Conservation (phyloP, 1,139 yeast genomes). For the Blastobotrys persicus region DNA sequence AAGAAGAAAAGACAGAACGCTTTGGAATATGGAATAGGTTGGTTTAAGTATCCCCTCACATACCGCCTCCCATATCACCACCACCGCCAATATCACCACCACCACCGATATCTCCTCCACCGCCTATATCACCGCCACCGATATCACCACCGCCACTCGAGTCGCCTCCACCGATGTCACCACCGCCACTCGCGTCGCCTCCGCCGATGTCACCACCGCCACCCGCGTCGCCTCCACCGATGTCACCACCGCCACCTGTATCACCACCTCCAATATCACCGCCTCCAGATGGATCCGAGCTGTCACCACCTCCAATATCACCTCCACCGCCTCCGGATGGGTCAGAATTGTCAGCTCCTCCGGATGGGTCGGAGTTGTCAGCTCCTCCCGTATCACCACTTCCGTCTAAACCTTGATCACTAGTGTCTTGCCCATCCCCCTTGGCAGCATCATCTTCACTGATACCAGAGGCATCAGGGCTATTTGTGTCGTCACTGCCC, state of each 20-base stretch:
- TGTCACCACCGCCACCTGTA: background rate
- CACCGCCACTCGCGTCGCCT: background rate
- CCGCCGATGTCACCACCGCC: constrained; percentile 1
- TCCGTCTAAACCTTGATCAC: too few relatives aligned
- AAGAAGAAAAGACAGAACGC: background rate
- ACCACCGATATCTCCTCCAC: background rate
- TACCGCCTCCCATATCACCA: constrained; percentile 2
- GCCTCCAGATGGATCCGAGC: background rate
- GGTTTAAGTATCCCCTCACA: background rate
- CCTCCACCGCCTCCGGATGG: background rate
- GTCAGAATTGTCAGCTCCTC: too few relatives aligned
- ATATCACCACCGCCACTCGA: background rate
- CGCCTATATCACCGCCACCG: background rate
- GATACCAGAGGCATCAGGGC: too few relatives aligned
- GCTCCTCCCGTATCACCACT: too few relatives aligned
- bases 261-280: constrained; percentile 1
- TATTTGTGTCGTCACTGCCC: too few relatives aligned
- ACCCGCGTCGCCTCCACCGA: background rate
- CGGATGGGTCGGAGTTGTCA: too few relatives aligned
- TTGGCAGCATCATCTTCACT: too few relatives aligned
- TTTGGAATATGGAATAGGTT: background rate
- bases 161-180: background rate
- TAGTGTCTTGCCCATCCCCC: too few relatives aligned
- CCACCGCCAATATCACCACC: constrained; percentile 1
- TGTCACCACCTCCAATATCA: background rate